These are phyloP conservation scores for Ogataea pignaliae DNA, from an alignment of 805 yeast genomes.

Conservation along the genomic window DNA sequence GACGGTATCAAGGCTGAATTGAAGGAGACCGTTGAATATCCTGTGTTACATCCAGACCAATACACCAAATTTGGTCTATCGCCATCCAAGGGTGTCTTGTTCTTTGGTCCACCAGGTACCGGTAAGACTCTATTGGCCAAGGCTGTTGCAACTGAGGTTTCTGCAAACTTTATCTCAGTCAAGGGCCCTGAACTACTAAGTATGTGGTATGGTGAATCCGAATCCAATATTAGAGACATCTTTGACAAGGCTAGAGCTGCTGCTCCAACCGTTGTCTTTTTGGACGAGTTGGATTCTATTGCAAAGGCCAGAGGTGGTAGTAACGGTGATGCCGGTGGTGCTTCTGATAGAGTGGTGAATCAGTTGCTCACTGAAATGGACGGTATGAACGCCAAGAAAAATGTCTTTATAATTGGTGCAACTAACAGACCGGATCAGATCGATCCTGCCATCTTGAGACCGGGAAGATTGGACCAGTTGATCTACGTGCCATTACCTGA, in stretches of 20 bases:
- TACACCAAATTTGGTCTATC: slow-evolving; percentile 97
- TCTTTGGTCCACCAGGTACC: slow-evolving; percentile 99
- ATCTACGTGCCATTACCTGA: slow-evolving; percentile 98
- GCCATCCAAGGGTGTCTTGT: slow-evolving; percentile 97
- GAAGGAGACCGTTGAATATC: slow-evolving; percentile 98
- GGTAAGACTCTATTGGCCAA: slow-evolving; percentile 98
- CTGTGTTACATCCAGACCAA: slow-evolving; percentile 98
- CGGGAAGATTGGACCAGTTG: slow-evolving; percentile 98
- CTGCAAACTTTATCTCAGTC: slow-evolving; percentile 96
- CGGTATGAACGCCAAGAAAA: slow-evolving; percentile 99
- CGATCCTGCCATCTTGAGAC: slow-evolving; percentile 97
- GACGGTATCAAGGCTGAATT: slow-evolving; percentile 95
- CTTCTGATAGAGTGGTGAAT: slow-evolving; percentile 93
- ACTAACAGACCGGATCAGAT: slow-evolving; percentile 99
- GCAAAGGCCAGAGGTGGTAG: slow-evolving; percentile 96
- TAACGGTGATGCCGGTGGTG: slow-evolving; percentile 93
- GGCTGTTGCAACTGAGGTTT: slow-evolving; percentile 98
- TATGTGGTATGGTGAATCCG: slow-evolving; percentile 99
- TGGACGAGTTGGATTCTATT: slow-evolving; percentile 97
- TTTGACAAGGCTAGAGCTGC: slow-evolving; percentile 99
- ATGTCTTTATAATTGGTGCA: slow-evolving; percentile 98
- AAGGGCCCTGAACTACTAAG: slow-evolving; percentile 95
- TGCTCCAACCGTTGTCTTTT: slow-evolving; percentile 97
- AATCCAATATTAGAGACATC: slow-evolving; percentile 94
- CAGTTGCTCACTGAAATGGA: slow-evolving; percentile 98